Base-by-base conservation (phyloP, 2,329 filamentous ascomycete genomes). In the Aspergillus terreus region DNA sequence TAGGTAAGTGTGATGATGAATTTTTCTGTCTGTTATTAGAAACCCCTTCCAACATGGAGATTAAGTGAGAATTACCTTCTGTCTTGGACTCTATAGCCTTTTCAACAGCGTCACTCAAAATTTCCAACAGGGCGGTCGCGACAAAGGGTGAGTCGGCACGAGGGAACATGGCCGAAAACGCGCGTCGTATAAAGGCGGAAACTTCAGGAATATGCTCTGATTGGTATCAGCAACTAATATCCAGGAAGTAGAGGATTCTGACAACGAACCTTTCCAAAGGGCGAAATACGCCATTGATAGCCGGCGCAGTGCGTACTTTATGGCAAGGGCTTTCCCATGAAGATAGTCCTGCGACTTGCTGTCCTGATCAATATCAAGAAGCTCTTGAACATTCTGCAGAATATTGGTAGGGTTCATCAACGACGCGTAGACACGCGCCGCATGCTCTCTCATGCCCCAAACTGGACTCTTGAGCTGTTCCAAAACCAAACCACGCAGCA, bases 391-490 rank as follows among this genome's bases (percentile, higher is more conserved):
- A 11, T 63, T 64, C 4, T 58, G 44, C 1, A 72, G 52, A 33
- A 74, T 70, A 14, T 70, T 57, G 1, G 58, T 51, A 30, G 63
- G 62, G 15, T 62, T 65, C 32, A 74, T 46, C 2, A 75, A 53
- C 7, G 70, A 72, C 3, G 71, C 70, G 58, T 72, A 74, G 11
- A 73, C 70, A 43, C 72, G 66, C 15, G 75, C 74, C 15, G 75
- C 72, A 47, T 76, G 74, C 47, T 77, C 75, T 50, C 75, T 65
- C 27, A 77, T 71, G 11, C 71, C 69, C 75, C 74, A 77, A 14
- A 75, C 70, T 1, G 68, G 65, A 52, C 72, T 74, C 27, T 67
- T 67, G n/a, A 76, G 58, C 35, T 76, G 71, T 36, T 62, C 61
- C 4, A 63, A 51, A 14, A 75, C 67, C 10, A 72, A 55, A 4